These are phyloP conservation scores for Magnusiomyces ingens DNA, from an alignment of 1,139 yeast genomes.

Conservation along the genomic window DNA sequence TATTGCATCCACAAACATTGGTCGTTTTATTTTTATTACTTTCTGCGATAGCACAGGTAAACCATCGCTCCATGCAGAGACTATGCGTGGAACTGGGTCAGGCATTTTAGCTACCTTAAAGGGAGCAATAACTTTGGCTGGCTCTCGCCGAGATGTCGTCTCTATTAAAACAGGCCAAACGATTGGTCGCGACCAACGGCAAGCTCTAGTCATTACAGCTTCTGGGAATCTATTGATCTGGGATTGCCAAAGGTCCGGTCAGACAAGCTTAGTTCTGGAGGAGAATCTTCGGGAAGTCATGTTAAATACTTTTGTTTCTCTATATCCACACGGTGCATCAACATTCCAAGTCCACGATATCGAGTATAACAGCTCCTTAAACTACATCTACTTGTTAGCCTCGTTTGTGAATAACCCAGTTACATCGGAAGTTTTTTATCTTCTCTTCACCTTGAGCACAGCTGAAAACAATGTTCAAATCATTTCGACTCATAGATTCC, in stretches of 20 bases:
- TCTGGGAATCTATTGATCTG: slow-evolving; percentile 43
- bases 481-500: slow-evolving; percentile 54
- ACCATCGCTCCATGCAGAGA: slow-evolving; percentile 33
- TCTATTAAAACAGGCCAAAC: slow-evolving; percentile 54
- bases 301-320: slow-evolving; percentile 36
- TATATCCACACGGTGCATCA: slow-evolving; percentile 40
- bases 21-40: slow-evolving; percentile 56
- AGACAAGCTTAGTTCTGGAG: slow-evolving; percentile 35
- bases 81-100: slow-evolving; percentile 29
- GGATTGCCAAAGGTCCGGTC: slow-evolving; percentile 43
- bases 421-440: slow-evolving; percentile 32
- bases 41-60: slow-evolving; percentile 66
- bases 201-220: slow-evolving; percentile 37
- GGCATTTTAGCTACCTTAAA: slow-evolving; percentile 29
- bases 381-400: slow-evolving; percentile 47
- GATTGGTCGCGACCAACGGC: slow-evolving; percentile 47
- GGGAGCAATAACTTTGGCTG: slow-evolving; percentile 26
- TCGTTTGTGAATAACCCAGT: slow-evolving; percentile 31
- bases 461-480: slow-evolving; percentile 49
- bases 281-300: slow-evolving; percentile 34
- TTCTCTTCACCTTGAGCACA: slow-evolving; percentile 51
- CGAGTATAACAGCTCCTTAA: slow-evolving; percentile 30
- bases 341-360: slow-evolving; percentile 48
- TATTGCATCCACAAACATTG: slow-evolving; percentile 62
- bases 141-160: slow-evolving; percentile 45